Evolutionary conservation across 2,329 filamentous ascomycete genomes (phyloP), one percentile per base, ranked within the genome.

Genomic region (Pezicula radicicola): DNA sequence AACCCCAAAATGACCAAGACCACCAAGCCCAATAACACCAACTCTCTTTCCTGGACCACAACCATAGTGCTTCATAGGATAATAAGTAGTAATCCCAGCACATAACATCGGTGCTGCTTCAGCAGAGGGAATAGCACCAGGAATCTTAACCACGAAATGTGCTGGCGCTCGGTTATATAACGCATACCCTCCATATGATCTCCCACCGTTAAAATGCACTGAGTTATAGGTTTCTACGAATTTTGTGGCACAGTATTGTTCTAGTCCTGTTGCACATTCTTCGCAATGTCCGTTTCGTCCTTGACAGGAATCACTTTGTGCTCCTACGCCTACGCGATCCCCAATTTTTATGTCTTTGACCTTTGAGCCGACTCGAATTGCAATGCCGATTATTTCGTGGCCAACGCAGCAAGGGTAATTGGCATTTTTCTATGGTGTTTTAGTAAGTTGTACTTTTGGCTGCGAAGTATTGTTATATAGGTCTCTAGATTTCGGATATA

Each of bases 11-110:
- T 92, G 87, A 0, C 88, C 88, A 0, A 91, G 70, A 0, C 88
- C 88, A 8, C 88, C 88, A 10, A 92, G 76, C 5, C 88, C 88
- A 5, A 90, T 74, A 48, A 92, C 79, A 0, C 83, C 88, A 0
- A 92, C 85, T 5, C 72, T 76, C 67, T 87, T 88, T 6, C 87
- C 59, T 7, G 56, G 55, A 8, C 58, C 57, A 6, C 46, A 48
- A 1, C 53, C 53, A 13, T 52, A 82, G 18, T 84, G 78, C 46
- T 78, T 77, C 16, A 93, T 54, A 1, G 60, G 62, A 2, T 53
- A 56, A 48, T 60, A 63, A 0, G 87, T 80, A 0, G 89, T 93
- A 50, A 92, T 77, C 1, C 89, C 89, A 1, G 84, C 89, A 64
- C 89, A 92, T 39, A 93, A 77, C 72, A 93, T 82, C 0, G 88